Percentiles rank a stretch among this genome's conserved stretches.
phyloP scores from a whole-genome alignment of 768 basidiomycete species.

The Melanogaster broomeanus region DNA sequence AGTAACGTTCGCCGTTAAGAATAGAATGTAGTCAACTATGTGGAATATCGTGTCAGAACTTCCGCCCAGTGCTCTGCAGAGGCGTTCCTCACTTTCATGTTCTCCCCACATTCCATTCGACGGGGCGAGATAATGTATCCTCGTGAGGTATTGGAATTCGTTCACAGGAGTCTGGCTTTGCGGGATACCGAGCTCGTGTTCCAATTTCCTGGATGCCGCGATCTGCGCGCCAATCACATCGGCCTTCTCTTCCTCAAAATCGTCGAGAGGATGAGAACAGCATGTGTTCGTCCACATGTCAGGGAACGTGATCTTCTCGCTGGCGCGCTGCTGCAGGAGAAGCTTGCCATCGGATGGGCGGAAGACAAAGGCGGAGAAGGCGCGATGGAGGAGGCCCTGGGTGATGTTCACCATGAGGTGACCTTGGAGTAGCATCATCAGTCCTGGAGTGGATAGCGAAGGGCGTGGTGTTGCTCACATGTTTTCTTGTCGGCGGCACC shows the following conservation, averaged over 20 bases:
- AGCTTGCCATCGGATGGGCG: slow-evolving; percentile 91
- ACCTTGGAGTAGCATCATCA: slow-evolving; percentile 47
- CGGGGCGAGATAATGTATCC: slow-evolving; percentile 97
- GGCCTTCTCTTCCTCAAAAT: slow-evolving; percentile 82
- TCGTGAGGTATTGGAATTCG: slow-evolving; percentile 90
- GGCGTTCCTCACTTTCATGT: slow-evolving; percentile 78
- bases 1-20: slow-evolving; percentile 86
- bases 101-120: slow-evolving; percentile 95
- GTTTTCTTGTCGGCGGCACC: slow-evolving; percentile 96
- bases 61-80: neutral
- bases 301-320: slow-evolving; percentile 99
- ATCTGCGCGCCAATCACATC: slow-evolving; percentile 78
- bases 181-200: slow-evolving; percentile 96
- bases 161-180: slow-evolving; percentile 73
- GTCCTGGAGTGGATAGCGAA: neutral
- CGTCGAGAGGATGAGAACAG: slow-evolving; percentile 94
- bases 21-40: slow-evolving; percentile 96
- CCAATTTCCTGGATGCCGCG: slow-evolving; percentile 94
- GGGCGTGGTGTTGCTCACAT: slow-evolving; percentile 53
- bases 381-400: slow-evolving; percentile 92
- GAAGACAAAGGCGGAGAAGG: slow-evolving; percentile 98
- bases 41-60: slow-evolving; percentile 9
- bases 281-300: slow-evolving; percentile 99
- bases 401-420: slow-evolving; percentile 98
- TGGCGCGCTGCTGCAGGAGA: slow-evolving; percentile 90